These are phyloP conservation scores for Fraxinus sp. DNA, from an alignment of 305 asterid species.

Conservation along the genomic window DNA sequence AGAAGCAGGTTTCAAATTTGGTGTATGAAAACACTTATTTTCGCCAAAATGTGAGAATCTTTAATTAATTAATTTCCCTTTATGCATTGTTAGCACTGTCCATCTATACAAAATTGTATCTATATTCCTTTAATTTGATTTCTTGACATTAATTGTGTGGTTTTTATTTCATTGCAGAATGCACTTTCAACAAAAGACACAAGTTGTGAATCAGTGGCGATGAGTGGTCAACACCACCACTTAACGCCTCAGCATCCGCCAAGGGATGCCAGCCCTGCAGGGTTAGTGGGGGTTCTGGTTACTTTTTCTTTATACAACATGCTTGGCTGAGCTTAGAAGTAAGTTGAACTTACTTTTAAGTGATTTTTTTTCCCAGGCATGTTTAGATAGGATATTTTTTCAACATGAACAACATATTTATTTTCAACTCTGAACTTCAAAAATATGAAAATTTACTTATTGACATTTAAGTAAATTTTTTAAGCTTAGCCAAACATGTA, in stretches of 20 bases:
- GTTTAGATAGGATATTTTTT: neutral
- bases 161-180: slow-evolving; percentile 38
- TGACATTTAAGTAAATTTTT: neutral
- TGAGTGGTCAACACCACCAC: slow-evolving; percentile 85
- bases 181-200: slow-evolving; percentile 79
- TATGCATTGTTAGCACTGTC: neutral
- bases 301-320: slow-evolving; percentile 48
- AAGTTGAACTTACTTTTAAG: neutral
- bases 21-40: slow-evolving; percentile 51
- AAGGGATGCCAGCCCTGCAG: slow-evolving; percentile 99
- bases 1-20: slow-evolving; percentile 56
- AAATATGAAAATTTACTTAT: neutral
- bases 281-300: slow-evolving; percentile 62
- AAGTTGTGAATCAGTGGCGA: slow-evolving; percentile 95
- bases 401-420: neutral
- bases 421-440: neutral
- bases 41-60: slow-evolving; percentile 48
- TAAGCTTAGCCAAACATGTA: neutral
- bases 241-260: slow-evolving; percentile 88
- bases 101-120: neutral
- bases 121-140: slow-evolving; percentile 17
- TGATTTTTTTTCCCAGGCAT: neutral
- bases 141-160: slow-evolving; percentile 13
- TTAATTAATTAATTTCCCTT: neutral
- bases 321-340: neutral